Evolutionary conservation across 2,329 filamentous ascomycete species (phyloP), one percentile per base, ranked within the genome.

Genomic region (Sordariomycetes sp.): DNA sequence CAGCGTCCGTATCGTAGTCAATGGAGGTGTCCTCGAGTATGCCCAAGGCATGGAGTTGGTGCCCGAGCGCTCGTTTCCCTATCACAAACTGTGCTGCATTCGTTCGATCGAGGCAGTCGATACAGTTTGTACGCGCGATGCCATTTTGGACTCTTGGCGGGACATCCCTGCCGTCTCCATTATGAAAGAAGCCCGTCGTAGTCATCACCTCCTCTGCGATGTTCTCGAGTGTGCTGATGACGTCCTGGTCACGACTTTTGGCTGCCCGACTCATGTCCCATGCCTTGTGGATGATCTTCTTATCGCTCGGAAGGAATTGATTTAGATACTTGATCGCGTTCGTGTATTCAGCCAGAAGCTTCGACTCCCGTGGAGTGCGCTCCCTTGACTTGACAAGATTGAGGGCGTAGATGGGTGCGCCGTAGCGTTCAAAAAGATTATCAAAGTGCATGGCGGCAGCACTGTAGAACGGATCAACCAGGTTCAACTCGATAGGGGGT

Each of bases 11-110:
- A 65, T 99, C 94, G 66, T 96, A 99, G 59, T 92, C 86, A 55
- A 99, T 82, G 1, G 80, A 82, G 1, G 87, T 86, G 42, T 86
- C 81, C 58, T 85, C 82, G 32, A 97, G 85, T 34, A 99, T 86
- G 6, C 94, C 94, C 3, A 99, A 78, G 2, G 92, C 91, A 67
- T 96, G 87, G 10, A 99, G 78, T 70, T 99, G 94, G 64, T 95
- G 84, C 1, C 91, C 94, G 12, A 99, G 79, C 0, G 94, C 94
- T 63, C 89, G 81, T 73, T 99, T 99, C 4, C 90, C 94, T 64
- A 99, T 95, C 34, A 99, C 91, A 64, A 97, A 99, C 67, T 99
- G 94, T 1, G 94, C 94, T 2, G 94, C 94, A 67, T 99, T 99
- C 10, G 94, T 99, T 24, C 94, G 86, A 70, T 99, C 94, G 1